phyloP scores from a whole-genome alignment of 441 rosid species.

The Erodium moschatum region DNA sequence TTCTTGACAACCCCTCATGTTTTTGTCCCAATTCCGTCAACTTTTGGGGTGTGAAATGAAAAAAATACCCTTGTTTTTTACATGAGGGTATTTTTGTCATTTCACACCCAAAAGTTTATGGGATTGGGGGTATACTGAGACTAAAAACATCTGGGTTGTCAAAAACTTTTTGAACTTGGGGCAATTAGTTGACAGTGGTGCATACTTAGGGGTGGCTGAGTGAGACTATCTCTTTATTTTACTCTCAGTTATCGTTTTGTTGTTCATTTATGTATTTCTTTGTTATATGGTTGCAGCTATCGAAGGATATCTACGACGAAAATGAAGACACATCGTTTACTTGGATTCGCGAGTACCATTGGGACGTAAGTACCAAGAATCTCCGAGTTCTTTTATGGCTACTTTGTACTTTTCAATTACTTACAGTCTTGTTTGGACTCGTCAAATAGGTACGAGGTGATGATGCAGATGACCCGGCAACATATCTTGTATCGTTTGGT shows the following conservation, averaged over 20 bases:
- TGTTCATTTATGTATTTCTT: constrained; percentile 1
- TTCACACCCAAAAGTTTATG: too few species aligned
- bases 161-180: background rate
- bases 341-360: constrained; percentile 86
- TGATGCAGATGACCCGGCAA: constrained; percentile 59
- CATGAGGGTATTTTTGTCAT: too few species aligned
- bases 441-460: constrained; percentile 52
- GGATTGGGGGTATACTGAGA: too few species aligned
- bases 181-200: too few species aligned
- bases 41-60: too few species aligned
- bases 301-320: constrained; percentile 68
- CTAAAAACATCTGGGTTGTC: too few species aligned
- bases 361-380: constrained; percentile 68
- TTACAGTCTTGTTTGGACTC: constrained; percentile 9
- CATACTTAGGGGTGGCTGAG: too few species aligned
- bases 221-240: too few species aligned
- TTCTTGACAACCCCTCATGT: too few species aligned
- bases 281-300: constrained; percentile 44
- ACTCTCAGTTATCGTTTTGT: background rate
- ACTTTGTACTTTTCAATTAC: constrained; percentile 12
- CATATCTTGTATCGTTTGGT: constrained; percentile 73
- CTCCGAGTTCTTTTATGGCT: constrained; percentile 12
- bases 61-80: too few species aligned
- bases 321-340: constrained; percentile 66
- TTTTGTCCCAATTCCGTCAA: too few species aligned